Base-by-base conservation (phyloP, 176 grass and related monocot species). In the Oropetium thomaeum region DNA sequence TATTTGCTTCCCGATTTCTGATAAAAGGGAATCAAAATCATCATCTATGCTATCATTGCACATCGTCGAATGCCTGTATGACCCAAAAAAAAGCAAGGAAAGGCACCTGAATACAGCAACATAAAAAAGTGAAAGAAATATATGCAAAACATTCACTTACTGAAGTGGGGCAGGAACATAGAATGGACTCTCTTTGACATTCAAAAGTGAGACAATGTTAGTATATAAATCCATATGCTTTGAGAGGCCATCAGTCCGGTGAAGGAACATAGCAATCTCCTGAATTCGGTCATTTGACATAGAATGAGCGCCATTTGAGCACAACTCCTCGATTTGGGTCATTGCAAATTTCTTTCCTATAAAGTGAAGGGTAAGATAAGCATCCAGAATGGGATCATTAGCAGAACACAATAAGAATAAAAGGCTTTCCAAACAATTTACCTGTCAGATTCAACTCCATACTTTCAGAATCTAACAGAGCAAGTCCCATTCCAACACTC, bases 231-330 rank as follows among this genome's bases (percentile, higher is more conserved):
- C 89, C 54, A 89, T 83, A 69, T 90, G 71, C 75, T 92, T 92
- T 60, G 89, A 91, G 58, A 87, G 84, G 51, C 67, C 95, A 65
- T 94, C 81, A 53, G 77, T 89, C 68, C 65, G 86, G 66, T 87
- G 87, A 86, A 97, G 74, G 85, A 93, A 93, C 88, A 89, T 35
- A 65, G 74, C 79, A 92, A 98, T 93, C 27, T 98, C 95, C 40
- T 98, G 95, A 67, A 98, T 98, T 76, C 55, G 69, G 55, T 90
- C 86, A 76, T 78, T 89, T 58, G 89, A 82, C 76, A 84, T 22
- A 77, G 71, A 48, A 31, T 74, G 66, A 68, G 76, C 35, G 31
- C 76, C 84, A 74, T 91, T 98, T 62, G 87, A 80, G 83, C 75
- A 94, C 25, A 89, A 74, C 69, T 87, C 84, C 75, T 94, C 86